Base-by-base conservation (phyloP, 192 early-diverging fungal genomes). In the Backusella mclennaniae region DNA sequence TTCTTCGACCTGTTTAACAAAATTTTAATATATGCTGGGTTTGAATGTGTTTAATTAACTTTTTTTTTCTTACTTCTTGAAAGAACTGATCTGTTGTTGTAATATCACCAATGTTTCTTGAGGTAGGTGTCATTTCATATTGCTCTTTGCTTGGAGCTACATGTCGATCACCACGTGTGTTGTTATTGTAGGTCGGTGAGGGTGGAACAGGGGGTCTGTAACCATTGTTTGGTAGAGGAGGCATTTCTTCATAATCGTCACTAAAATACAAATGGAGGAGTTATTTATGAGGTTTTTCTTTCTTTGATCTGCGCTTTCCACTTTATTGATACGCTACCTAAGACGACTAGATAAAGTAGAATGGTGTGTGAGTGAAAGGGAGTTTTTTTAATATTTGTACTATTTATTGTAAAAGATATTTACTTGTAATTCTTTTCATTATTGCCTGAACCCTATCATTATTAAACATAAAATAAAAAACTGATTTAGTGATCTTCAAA, bases 1-100 rank as follows among this genome's bases (percentile, higher is more conserved):
- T 59, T 69, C 78, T 69, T 84, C 82, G 29, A 83, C 73, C 80
- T 82, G 26, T 23, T 31, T 73, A 21, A 71, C 15, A 67, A 29
- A 26, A 66, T 36, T 19, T 46, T 33, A 38, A 67, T 36, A 29
- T 56, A 35, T 17, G 33, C 21, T 29, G 29, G 12, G 23, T 66
- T 74, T 56, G 11, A 66, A 66, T 74, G 7, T 38, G 14, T 8
- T 56, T 49, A 33, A 23, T 53, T 36, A 23, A 15, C 21, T 42
- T 44, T 41, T 70, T 70, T 71, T 39, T 44, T 73, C 31, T 44
- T 78, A 82, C 82, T 74, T 80, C 82, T 33, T 66, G 52, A 41
- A 84, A 84, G 19, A 84, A 84, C 12, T 42, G 79, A 66, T 84
- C 79, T 14, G 74, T 84, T 4, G 82, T 73, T 36, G 71, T 53